Evolutionary conservation across 305 asterid genomes (phyloP), one percentile per base, ranked within the genome.

Genomic region (Caryopteris hybrid): DNA sequence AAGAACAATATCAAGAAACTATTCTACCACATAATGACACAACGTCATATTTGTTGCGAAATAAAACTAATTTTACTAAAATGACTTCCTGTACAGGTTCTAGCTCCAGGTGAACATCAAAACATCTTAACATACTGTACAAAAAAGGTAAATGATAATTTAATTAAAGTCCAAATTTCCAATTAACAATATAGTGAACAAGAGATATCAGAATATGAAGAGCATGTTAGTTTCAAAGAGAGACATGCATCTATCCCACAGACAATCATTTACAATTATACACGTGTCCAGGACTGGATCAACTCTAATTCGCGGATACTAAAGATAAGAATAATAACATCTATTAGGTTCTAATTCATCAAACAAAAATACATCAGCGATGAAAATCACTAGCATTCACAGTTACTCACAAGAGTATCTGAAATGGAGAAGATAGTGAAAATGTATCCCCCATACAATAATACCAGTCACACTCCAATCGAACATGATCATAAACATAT

Each of bases 31-130:
- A 66, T 29, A 3, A 39, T 5, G 68, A 16, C 33, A 21, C 43
- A 57, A 20, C 3, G 43, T 21, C 31, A 16, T 0, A 16, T 34
- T 25, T 38, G 34, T 74, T 67, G 22, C 51, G 48, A 66, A 68
- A 61, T 62, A 29, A 34, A 63, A 65, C 57, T 50, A 41, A 20
- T 43, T 23, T 36, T 39, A 51, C 67, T 13, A 38, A 17, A 54
- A 20, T 18, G n/a, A n/a, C 31, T 41, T 22, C 20, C 45, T 33
- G 64, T 36, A 69, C 57, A 57, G 51, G 27, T 43, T 74, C 59
- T 36, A 31, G 71, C 54, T 51, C 69, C 29, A 52, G 53, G 62
- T 29, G 41, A 52, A 39, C 25, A 63, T 25, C 34, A 66, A 17
- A 25, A 38, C 33, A 50, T 50, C 65, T 42, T 39, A 34, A 47